phyloP scores from a whole-genome alignment of 2,329 filamentous ascomycete species.

The Dactylonectria estremocensis region DNA sequence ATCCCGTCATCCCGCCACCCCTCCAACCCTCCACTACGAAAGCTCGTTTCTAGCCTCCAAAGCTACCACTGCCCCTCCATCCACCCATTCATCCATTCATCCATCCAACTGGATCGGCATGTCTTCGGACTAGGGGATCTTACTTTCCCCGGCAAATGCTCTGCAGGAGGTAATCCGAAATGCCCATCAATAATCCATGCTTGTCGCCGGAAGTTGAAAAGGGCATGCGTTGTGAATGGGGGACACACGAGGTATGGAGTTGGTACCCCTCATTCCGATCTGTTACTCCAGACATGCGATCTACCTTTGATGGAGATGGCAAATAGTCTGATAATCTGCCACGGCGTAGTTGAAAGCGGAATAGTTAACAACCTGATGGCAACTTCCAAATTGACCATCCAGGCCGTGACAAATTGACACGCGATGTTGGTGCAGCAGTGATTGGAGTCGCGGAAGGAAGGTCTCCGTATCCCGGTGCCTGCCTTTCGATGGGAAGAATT shows the following conservation, averaged over 20 bases:
- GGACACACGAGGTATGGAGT: slow-evolving; percentile 22
- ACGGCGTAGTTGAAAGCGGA: neutral
- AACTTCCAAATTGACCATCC: slow-evolving; percentile 19
- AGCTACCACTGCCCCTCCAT: slow-evolving; percentile 18
- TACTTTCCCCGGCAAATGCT: slow-evolving; percentile 38
- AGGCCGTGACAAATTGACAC: slow-evolving; percentile 13
- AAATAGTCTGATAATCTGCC: neutral
- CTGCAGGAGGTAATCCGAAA: slow-evolving; percentile 24
- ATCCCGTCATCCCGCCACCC: slow-evolving; percentile 28
- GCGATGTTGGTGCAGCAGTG: slow-evolving; percentile 18
- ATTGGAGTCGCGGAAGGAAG: slow-evolving; percentile 22
- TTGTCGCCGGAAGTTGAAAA: slow-evolving; percentile 16
- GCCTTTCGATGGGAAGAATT: neutral
- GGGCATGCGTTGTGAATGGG: slow-evolving; percentile 14
- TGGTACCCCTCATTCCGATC: slow-evolving; percentile 40
- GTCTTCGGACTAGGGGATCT: slow-evolving; percentile 35
- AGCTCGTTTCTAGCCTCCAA: slow-evolving; percentile 21
- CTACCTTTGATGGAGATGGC: slow-evolving; percentile 21
- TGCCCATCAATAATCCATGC: slow-evolving; percentile 36
- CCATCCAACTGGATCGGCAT: slow-evolving; percentile 39
- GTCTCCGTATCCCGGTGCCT: slow-evolving; percentile 28
- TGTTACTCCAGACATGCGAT: slow-evolving; percentile 39
- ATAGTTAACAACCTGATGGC: neutral
- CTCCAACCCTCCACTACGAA: slow-evolving; percentile 14
- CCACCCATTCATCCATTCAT: slow-evolving; percentile 28